Conservation (phyloP, 139 green algal genomes). For the Mychonastes homosphaera region DNA sequence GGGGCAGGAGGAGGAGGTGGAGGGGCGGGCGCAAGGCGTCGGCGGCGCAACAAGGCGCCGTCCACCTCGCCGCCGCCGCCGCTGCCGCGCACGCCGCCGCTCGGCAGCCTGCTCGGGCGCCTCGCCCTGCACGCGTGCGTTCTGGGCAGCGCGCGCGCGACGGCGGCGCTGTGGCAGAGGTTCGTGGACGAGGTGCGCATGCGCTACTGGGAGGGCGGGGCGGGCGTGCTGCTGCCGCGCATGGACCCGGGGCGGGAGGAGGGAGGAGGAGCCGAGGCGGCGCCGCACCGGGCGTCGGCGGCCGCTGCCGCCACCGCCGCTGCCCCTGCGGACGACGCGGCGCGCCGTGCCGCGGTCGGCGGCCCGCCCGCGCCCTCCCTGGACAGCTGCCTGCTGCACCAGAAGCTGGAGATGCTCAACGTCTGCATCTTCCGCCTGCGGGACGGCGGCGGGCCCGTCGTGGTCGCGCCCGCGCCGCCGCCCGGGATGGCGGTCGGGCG, state of each 20-base stretch:
- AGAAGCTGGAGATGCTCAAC: slow-evolving; percentile 77
- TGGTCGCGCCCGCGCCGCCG: no score
- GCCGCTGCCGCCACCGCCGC: background rate
- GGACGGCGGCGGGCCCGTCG: background rate
- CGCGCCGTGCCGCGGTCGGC: background rate
- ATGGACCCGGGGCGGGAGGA: slow-evolving; percentile 30
- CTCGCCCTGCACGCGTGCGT: slow-evolving; percentile 54
- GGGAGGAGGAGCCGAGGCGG: background rate
- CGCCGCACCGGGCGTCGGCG: background rate
- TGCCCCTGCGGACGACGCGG: background rate
- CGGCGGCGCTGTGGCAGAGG: slow-evolving; percentile 59
- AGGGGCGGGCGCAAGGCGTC: slow-evolving; percentile 2
- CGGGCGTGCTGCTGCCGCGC: slow-evolving; percentile 34
- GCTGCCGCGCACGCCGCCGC: slow-evolving; percentile 19
- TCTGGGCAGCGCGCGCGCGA: slow-evolving; percentile 53
- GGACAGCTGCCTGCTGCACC: slow-evolving; percentile 54
- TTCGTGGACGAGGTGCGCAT: slow-evolving; percentile 25
- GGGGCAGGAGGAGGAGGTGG: background rate
- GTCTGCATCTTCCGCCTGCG: slow-evolving; percentile 42
- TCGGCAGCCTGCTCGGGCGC: slow-evolving; percentile 34
- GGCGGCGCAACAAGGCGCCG: background rate
- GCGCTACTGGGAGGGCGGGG: slow-evolving; percentile 54
- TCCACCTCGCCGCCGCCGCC: background rate
- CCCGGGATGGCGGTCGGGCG: no score
- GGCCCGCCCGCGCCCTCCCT: slow-evolving; percentile 32